phyloP scores from a whole-genome alignment of 78 protist species.

The Dictyostelium intermedium region DNA sequence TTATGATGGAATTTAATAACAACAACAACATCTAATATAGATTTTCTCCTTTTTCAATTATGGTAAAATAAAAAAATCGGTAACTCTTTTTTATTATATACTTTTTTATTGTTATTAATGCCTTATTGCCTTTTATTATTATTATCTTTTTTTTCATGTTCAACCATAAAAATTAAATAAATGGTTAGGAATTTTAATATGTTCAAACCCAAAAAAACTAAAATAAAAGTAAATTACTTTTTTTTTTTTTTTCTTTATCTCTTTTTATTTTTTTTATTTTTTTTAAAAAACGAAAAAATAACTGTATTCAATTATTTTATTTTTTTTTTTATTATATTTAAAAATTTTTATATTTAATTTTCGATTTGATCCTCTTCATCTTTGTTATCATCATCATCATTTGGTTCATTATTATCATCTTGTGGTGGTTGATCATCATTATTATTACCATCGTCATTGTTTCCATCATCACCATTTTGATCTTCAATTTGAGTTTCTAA shows the following conservation, averaged over 20 bases:
- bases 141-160: too few species aligned
- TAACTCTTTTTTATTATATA: background rate
- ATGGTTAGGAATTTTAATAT: too few species aligned
- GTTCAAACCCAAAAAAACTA: too few species aligned
- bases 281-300: too few species aligned
- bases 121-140: background rate
- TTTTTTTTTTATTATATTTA: background rate
- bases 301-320: background rate
- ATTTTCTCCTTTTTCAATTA: too few species aligned
- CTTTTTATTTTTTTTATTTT: too few species aligned
- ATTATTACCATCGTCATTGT: too few species aligned
- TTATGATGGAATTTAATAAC: background rate
- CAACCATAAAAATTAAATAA: too few species aligned
- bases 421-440: background rate
- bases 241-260: background rate
- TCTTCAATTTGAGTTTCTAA: background rate
- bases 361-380: background rate
- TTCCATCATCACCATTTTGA: background rate
- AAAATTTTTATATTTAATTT: background rate
- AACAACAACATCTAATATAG: background rate
- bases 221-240: too few species aligned
- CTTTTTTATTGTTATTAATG: too few species aligned
- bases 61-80: background rate
- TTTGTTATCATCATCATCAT: background rate
- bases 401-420: background rate